Conservation (phyloP, 768 basidiomycete species). For the Mycena polygramma region DNA sequence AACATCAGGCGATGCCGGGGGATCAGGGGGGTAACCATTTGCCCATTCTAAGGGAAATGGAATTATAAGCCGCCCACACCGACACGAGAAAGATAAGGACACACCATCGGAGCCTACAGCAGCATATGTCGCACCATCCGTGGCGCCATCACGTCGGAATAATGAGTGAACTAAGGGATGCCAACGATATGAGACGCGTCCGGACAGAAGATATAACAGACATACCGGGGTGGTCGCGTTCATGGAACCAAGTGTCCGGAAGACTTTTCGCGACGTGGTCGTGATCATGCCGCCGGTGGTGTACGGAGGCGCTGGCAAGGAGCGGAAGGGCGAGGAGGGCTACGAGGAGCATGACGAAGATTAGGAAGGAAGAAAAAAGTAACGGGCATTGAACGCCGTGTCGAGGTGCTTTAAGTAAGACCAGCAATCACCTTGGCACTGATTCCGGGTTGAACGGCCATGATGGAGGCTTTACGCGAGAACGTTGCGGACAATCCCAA, state of each 20-base stretch:
- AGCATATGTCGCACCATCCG: constrained; percentile 48
- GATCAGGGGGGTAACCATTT: constrained; percentile 1
- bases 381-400: not conserved
- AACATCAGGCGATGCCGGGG: constrained; percentile 7
- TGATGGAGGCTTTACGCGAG: no score
- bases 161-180: constrained; percentile 53
- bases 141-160: constrained; percentile 66
- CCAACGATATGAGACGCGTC: not conserved
- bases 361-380: constrained; percentile 6
- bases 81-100: not conserved
- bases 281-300: not conserved
- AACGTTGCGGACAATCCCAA: no score
- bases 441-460: no score
- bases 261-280: constrained; percentile 40
- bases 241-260: constrained; percentile 72
- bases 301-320: constrained; percentile 10
- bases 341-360: constrained; percentile 8
- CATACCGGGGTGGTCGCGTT: constrained; percentile 57
- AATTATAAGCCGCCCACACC: not conserved
- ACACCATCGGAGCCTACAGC: constrained; percentile 27
- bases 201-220: not conserved
- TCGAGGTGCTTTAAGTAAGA: not conserved
- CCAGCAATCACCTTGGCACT: not conserved
- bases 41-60: constrained; percentile 16
- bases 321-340: constrained; percentile 20